These are phyloP conservation scores for Pichia sp. DNA, from an alignment of 1,139 yeast genomes.

Conservation along the genomic window DNA sequence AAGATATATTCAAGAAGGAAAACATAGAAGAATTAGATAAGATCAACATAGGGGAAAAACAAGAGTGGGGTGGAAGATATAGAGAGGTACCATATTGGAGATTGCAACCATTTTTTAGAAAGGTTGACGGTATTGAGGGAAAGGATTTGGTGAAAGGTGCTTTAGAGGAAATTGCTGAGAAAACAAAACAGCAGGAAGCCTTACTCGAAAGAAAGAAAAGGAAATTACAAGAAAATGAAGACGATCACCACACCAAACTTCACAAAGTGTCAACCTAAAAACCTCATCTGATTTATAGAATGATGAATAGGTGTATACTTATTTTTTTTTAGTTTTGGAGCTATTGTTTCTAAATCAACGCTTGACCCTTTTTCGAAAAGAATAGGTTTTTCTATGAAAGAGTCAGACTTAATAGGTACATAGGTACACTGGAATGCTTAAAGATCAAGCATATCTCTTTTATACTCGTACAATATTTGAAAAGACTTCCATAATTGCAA, in stretches of 20 bases:
- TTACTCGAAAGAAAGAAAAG: constrained; percentile 13
- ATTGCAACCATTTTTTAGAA: constrained; percentile 90
- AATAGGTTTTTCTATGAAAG: too few relatives aligned
- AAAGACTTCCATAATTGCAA: background rate
- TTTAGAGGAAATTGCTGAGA: constrained; percentile 18
- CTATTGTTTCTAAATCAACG: background rate
- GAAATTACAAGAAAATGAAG: background rate
- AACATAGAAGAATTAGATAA: constrained; percentile 48
- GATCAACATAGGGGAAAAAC: constrained; percentile 49
- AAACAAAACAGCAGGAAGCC: constrained; percentile 12
- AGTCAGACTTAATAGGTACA: too few relatives aligned
- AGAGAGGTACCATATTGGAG: constrained; percentile 93
- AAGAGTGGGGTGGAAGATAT: constrained; percentile 78
- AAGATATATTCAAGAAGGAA: constrained; percentile 45
- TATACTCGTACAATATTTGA: too few relatives aligned
- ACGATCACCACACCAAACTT: background rate
- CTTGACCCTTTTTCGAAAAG: too few relatives aligned
- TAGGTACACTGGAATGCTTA: too few relatives aligned
- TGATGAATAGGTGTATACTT: background rate
- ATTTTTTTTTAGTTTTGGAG: background rate
- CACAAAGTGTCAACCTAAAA: background rate
- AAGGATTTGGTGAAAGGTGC: constrained; percentile 39
- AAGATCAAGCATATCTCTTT: too few relatives aligned
- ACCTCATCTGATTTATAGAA: background rate
- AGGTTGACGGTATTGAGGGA: constrained; percentile 65